These are phyloP conservation scores for Ceratocystis colombiana DNA, from an alignment of 2,329 filamentous ascomycete species.

Conservation along the genomic window DNA sequence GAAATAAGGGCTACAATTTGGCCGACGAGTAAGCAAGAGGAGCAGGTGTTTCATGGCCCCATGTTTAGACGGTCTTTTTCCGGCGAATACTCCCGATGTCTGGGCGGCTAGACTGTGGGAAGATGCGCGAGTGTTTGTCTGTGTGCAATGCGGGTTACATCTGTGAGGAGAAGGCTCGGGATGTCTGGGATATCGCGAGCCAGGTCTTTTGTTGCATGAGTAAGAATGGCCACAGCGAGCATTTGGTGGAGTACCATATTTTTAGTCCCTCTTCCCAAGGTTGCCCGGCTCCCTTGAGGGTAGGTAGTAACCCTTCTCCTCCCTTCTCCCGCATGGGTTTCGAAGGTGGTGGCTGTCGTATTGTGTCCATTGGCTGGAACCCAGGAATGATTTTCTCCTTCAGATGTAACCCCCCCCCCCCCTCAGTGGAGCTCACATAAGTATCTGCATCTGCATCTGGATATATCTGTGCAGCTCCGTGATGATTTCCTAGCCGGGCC, in stretches of 20 bases:
- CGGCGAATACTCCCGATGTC: not conserved
- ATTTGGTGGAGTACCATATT: not conserved
- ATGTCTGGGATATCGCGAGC: not conserved
- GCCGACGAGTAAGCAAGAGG: not conserved
- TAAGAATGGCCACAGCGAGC: not conserved
- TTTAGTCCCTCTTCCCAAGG: too few relatives aligned
- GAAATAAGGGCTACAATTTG: not conserved
- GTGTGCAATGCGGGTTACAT: not conserved
- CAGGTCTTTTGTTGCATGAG: not conserved
- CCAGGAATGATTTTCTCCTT: not conserved
- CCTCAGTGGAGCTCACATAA: too few relatives aligned
- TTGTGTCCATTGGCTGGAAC: not conserved
- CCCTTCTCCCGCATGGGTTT: not conserved
- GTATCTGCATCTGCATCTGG: not conserved
- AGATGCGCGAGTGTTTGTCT: not conserved
- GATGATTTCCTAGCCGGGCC: not conserved
- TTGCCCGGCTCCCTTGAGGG: not conserved
- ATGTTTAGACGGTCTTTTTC: constrained; percentile 10
- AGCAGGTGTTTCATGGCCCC: not conserved
- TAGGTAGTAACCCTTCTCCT: not conserved
- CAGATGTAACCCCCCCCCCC: too few relatives aligned
- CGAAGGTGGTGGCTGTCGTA: not conserved
- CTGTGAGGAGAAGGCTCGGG: not conserved
- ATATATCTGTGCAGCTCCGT: not conserved
- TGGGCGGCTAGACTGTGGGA: not conserved